Evolutionary conservation across 2,329 filamentous ascomycete genomes (phyloP), one percentile per base, ranked within the genome.

Genomic region (Alternaria incomplexa): DNA sequence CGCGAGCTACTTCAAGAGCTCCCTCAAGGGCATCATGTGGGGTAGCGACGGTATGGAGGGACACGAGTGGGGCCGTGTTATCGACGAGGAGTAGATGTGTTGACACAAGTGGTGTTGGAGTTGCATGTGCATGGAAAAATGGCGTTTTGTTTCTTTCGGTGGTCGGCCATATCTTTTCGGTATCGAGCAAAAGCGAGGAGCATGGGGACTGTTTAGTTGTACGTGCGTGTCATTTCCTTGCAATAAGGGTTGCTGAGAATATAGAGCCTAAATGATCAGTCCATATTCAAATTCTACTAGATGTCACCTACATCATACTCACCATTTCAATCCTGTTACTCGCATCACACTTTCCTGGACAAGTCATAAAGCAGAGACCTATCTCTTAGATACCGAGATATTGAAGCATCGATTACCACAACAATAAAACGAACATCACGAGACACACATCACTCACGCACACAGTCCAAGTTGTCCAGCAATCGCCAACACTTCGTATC

Each of bases 21-120:
- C 83, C 82, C 69, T 85, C 70, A 78, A 76, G 62, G 79, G 81
- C 45, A 85, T 85, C 68, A 85, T 84, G 83, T 85, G 83, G 73
- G 83, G 83, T 8, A 78, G 78, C 43, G 79, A 81, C 61, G 69
- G 75, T 23, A 78, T 79, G 64, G 79, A 81, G 70, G 61, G 71
- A 45, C 82, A 85, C 71, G 80, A 83, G 68, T 85, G 83, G 83
- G 83, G 83, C 15, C 66, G 80, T 63, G 74, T 84, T 15, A 74
- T 85, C 46, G 76, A 82, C 30, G 81, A 83, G 69, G 68, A 76
- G 63, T 72, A 46, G 30, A 40, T 12, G 13, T 40, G 20, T 25
- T 25, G 13, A n/a, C 30, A 36, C 20, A 52, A 25, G 48, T 3
- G 48, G 20, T 30, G 48, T 15, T 12, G n/a, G 30, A 25, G 30